phyloP scores from a whole-genome alignment of 352 stramenopile species.

The Phytophthora fragariae region DNA sequence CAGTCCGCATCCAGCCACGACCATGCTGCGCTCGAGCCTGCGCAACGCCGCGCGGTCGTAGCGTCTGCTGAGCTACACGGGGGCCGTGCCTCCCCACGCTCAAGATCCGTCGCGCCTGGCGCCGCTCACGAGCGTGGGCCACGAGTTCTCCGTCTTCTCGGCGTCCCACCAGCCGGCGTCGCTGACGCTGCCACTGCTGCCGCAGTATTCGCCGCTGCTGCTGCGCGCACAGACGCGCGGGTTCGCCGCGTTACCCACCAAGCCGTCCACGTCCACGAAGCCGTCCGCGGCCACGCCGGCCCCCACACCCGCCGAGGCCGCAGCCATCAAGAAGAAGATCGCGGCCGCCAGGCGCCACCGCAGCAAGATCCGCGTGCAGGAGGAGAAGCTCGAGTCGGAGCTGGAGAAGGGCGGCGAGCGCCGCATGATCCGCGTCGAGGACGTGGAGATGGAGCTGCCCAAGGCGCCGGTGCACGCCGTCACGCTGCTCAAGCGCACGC shows the following conservation, averaged over 20 bases:
- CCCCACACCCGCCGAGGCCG: constrained; percentile 47
- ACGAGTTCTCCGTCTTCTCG: constrained; percentile 27
- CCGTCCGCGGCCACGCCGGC: not conserved
- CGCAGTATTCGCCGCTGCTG: constrained; percentile 33
- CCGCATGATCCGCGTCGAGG: constrained; percentile 79
- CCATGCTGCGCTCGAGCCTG: constrained; percentile 57
- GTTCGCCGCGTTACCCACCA: constrained; percentile 59
- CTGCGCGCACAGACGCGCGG: constrained; percentile 39
- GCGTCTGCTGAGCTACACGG: constrained; percentile 36
- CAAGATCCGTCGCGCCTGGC: constrained; percentile 15
- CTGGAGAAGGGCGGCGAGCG: constrained; percentile 84
- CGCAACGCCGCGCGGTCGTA: constrained; percentile 48
- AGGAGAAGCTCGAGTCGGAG: constrained; percentile 81
- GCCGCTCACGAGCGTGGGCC: constrained; percentile 12
- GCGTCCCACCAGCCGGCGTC: constrained; percentile 7
- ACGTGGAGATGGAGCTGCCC: constrained; percentile 79
- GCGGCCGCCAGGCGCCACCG: constrained; percentile 69
- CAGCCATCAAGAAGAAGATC: constrained; percentile 83
- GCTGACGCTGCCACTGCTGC: constrained; percentile 22
- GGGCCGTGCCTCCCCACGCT: constrained; percentile 9
- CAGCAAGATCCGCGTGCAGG: constrained; percentile 84
- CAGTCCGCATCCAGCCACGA: not conserved
- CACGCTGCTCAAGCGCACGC: constrained; percentile 73
- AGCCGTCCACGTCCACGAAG: constrained; percentile 16
- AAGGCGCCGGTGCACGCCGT: constrained; percentile 77